Conservation (phyloP, 257 asterid genomes). For the Verbena officinalis region DNA sequence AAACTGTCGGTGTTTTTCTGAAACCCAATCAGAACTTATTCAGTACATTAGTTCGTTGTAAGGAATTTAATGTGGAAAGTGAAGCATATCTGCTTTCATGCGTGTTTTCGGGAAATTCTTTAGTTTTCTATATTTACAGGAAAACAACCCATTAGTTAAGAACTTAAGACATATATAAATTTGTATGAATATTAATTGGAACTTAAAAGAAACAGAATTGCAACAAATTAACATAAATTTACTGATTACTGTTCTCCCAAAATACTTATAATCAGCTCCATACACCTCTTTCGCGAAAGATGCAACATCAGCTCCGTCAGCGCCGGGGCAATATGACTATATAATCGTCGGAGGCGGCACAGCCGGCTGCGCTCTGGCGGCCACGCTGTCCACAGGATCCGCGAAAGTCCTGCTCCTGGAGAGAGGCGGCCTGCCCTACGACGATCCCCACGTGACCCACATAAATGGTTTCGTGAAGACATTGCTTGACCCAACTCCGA, state of each 20-base stretch:
- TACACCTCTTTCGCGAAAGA: constrained; percentile 53
- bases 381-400: constrained; percentile 72
- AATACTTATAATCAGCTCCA: constrained; percentile 72
- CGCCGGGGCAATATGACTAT: constrained; percentile 54
- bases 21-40: no score
- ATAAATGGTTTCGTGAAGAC: constrained; percentile 36
- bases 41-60: no score
- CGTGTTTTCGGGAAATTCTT: no score
- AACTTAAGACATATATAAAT: no score
- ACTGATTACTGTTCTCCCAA: not conserved
- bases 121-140: no score
- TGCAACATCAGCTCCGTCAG: constrained; percentile 55
- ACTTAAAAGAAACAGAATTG: no score
- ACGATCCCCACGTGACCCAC: constrained; percentile 56
- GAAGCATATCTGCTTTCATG: no score
- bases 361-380: constrained; percentile 79
- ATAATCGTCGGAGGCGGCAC: constrained; percentile 85
- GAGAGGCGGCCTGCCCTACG: constrained; percentile 79
- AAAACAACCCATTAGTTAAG: no score
- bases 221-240: no score
- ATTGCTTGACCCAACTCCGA: constrained; percentile 48
- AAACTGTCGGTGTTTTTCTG: no score
- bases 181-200: no score
- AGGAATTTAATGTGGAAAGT: no score
- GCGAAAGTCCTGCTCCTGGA: constrained; percentile 68